A percentile compares a stretch with the other conserved stretches of the same genome.
These are phyloP conservation scores for Phytophthora sp. DNA, from an alignment of 352 stramenopile genomes.

Conservation along the genomic window DNA sequence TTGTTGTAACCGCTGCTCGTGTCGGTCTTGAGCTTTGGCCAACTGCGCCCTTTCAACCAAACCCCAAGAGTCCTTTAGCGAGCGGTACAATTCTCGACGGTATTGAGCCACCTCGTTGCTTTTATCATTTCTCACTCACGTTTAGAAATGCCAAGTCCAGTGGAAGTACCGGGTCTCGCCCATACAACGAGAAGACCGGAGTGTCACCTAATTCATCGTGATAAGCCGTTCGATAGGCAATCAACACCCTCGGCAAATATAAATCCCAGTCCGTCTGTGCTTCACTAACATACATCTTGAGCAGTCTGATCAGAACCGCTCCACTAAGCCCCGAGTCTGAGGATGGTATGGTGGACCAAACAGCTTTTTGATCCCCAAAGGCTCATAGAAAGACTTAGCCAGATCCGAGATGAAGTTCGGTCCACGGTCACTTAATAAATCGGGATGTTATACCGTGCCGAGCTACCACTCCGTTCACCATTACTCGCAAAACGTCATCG, in stretches of 20 bases:
- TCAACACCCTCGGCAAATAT: not conserved
- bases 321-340: not conserved
- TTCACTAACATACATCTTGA: not conserved
- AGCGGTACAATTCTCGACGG: not conserved
- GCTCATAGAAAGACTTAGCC: slow-evolving; percentile 12
- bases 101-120: slow-evolving; percentile 12
- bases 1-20: not conserved
- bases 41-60: slow-evolving; percentile 17
- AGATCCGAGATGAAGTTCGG: slow-evolving; percentile 7
- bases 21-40: slow-evolving; percentile 3
- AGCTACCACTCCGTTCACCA: not conserved
- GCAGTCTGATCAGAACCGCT: slow-evolving; percentile 2
- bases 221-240: slow-evolving; percentile 17
- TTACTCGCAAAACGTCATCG: not conserved
- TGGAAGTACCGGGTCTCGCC: not conserved
- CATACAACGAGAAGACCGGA: too few relatives aligned
- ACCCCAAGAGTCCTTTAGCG: not conserved
- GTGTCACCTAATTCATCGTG: slow-evolving; percentile 12
- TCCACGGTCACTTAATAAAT: slow-evolving; percentile 9
- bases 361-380: slow-evolving; percentile 6
- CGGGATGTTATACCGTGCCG: slow-evolving; percentile 4
- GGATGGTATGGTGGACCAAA: slow-evolving; percentile 6
- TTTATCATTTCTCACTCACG: slow-evolving; percentile 4
- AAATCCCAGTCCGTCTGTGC: not conserved
- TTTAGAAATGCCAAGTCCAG: slow-evolving; percentile 17